These are phyloP conservation scores for Solanum etuberosum DNA, from an alignment of 257 asterid genomes.

Conservation along the genomic window DNA sequence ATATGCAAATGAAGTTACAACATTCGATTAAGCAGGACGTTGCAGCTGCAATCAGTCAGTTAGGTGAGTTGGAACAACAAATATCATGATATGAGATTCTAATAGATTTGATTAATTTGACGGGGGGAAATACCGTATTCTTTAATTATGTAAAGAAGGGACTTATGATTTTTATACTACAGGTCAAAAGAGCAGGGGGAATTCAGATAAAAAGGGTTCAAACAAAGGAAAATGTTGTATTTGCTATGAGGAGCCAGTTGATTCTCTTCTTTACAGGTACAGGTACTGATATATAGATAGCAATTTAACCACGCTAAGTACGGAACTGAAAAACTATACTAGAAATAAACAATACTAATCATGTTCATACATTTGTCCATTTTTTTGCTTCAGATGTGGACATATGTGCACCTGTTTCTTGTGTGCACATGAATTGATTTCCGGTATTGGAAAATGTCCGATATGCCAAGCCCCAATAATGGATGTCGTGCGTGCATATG, in stretches of 20 bases:
- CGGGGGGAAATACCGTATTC: background rate
- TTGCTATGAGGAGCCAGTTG: conserved; percentile 50
- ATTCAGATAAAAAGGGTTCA: conserved; percentile 4
- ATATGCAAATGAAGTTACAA: conserved; percentile 52
- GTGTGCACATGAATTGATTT: conserved; percentile 63
- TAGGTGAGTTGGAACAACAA: conserved; percentile 28
- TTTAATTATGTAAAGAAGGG: background rate
- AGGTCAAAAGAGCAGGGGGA: conserved; percentile 28
- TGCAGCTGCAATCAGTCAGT: conserved; percentile 21
- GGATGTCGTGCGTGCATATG: conserved; percentile 47
- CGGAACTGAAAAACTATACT: background rate
- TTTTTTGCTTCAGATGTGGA: conserved; percentile 53
- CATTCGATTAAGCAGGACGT: conserved; percentile 46
- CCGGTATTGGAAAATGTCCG: conserved; percentile 59
- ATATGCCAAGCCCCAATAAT: conserved; percentile 61
- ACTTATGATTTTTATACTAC: background rate
- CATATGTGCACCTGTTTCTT: conserved; percentile 86
- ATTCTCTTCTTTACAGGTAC: conserved; percentile 80
- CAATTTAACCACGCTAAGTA: background rate
- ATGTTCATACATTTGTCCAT: background rate
- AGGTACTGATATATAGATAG: conserved; percentile 26
- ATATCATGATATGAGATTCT: background rate
- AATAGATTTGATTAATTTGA: background rate
- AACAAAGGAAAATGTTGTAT: conserved; percentile 42
- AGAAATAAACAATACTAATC: background rate